Evolutionary conservation across 495 filamentous ascomycete genomes (phyloP).

Genomic region (Neurospora sp.): DNA sequence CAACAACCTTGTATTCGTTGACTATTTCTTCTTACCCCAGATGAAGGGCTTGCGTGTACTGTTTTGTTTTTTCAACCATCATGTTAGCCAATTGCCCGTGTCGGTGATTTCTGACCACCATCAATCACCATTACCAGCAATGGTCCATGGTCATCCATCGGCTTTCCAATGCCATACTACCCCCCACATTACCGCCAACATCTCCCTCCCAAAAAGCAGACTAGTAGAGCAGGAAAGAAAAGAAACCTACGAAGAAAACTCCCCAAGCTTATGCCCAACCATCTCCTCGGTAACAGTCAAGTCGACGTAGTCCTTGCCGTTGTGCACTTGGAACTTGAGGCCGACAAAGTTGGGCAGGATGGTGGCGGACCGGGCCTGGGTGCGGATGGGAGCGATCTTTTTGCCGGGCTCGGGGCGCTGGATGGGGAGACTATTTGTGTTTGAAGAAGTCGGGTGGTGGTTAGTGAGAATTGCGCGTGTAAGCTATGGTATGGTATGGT

Average conservation of each 20-base stretch:
- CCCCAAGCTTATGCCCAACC: constrained; percentile 95
- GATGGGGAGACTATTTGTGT: constrained; percentile 46
- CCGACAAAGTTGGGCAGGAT: constrained; percentile 96
- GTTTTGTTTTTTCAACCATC: not conserved
- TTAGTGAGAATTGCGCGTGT: not conserved
- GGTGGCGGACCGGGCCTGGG: constrained; percentile 80
- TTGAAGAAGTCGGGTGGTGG: no score
- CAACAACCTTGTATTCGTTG: not conserved
- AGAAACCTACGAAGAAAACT: constrained; percentile 75
- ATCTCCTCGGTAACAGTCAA: constrained; percentile 89
- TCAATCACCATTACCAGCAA: not conserved
- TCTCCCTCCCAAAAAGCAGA: not conserved
- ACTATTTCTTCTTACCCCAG: constrained; percentile 32
- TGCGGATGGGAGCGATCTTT: constrained; percentile 63
- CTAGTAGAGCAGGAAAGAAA: no score
- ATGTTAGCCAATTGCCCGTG: not conserved
- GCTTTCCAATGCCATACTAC: not conserved
- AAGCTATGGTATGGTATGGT: no score
- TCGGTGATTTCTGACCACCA: not conserved
- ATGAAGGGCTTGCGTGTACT: constrained; percentile 82
- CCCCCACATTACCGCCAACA: not conserved
- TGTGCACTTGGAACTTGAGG: constrained; percentile 84
- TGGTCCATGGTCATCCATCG: not conserved
- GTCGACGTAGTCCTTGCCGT: constrained; percentile 89
- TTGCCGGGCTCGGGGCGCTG: constrained; percentile 51